Percentiles rank a stretch among this genome's conserved stretches.
Evolutionary conservation across 163 green algal species (phyloP).

Genomic region (Prototheca stagnorum): DNA sequence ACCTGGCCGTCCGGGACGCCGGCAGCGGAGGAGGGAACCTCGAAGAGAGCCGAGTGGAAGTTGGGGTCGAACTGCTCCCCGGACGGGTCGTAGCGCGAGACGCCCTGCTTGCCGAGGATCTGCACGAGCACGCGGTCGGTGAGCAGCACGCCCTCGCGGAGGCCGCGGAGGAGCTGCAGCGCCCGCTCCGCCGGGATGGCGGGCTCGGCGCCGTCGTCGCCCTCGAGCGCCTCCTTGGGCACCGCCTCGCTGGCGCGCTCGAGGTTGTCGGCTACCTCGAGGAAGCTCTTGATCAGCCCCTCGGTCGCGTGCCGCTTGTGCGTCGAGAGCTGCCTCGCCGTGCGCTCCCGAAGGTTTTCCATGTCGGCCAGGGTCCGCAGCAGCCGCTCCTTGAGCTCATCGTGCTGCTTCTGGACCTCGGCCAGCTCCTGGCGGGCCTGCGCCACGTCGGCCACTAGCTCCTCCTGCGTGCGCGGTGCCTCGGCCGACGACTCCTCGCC

Average conservation of each 20-base stretch:
- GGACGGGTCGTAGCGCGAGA: slow-evolving; percentile 16
- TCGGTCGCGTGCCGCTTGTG: slow-evolving; percentile 65
- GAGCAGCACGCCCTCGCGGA: slow-evolving; percentile 69
- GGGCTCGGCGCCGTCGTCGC: slow-evolving; percentile 6
- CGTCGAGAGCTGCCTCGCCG: slow-evolving; percentile 50
- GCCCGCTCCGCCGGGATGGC: slow-evolving; percentile 19
- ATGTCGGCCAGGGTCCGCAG: slow-evolving; percentile 70
- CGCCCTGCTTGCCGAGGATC: slow-evolving; percentile 28
- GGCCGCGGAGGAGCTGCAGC: slow-evolving; percentile 38
- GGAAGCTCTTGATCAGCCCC: slow-evolving; percentile 71
- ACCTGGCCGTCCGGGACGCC: slow-evolving; percentile 60
- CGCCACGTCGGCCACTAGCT: not conserved
- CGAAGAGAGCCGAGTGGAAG: slow-evolving; percentile 78
- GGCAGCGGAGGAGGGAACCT: slow-evolving; percentile 47
- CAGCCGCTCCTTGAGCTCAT: slow-evolving; percentile 39
- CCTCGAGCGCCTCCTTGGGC: slow-evolving; percentile 31
- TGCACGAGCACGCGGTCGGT: slow-evolving; percentile 68
- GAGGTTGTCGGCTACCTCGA: slow-evolving; percentile 92
- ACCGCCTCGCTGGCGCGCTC: slow-evolving; percentile 57
- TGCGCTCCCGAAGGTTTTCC: slow-evolving; percentile 79
- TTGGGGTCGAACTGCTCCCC: slow-evolving; percentile 84
- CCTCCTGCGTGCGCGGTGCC: not conserved
- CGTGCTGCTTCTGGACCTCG: slow-evolving; percentile 14
- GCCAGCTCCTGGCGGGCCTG: slow-evolving; percentile 1
- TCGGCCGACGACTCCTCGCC: not conserved